Evolutionary conservation across 2,329 filamentous ascomycete species (phyloP).

Genomic region (Penicillium sp.): DNA sequence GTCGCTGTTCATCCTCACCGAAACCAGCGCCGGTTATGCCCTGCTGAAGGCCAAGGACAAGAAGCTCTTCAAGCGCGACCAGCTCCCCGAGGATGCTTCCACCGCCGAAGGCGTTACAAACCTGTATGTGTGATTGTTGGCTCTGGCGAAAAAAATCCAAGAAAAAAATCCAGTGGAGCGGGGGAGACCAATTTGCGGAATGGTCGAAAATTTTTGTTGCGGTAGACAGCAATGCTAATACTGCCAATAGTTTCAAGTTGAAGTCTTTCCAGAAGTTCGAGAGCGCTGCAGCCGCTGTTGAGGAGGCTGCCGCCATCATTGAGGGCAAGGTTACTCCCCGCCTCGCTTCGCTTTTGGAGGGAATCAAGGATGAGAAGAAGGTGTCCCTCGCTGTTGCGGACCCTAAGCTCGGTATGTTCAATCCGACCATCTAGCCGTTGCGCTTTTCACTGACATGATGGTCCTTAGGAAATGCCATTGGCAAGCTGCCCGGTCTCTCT

Average conservation of each 20-base stretch:
- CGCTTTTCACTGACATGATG: constrained; percentile 6
- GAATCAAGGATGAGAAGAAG: constrained; percentile 97
- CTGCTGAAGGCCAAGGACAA: constrained; percentile 98
- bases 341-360: constrained; percentile 77
- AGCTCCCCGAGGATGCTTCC: constrained; percentile 71
- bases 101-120: constrained; percentile 83
- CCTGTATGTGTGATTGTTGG: constrained; percentile 62
- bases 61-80: constrained; percentile 89
- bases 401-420: constrained; percentile 71
- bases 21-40: constrained; percentile 95
- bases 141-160: not conserved
- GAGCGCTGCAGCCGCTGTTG: constrained; percentile 83
- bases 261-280: constrained; percentile 98
- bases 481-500: constrained; percentile 84
- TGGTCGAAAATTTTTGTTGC: constrained; percentile 27
- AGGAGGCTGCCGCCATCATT: constrained; percentile 84
- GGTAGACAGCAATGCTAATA: constrained; percentile 25
- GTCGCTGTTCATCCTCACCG: constrained; percentile 89
- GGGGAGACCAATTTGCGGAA: constrained; percentile 4
- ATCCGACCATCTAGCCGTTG: not conserved
- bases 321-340: constrained; percentile 95
- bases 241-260: constrained; percentile 71
- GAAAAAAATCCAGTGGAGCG: constrained; percentile 3
- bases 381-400: constrained; percentile 91
- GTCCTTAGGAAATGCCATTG: constrained; percentile 71